Conservation (phyloP, 306 rosid species). For the Erythrophleum fordii region DNA sequence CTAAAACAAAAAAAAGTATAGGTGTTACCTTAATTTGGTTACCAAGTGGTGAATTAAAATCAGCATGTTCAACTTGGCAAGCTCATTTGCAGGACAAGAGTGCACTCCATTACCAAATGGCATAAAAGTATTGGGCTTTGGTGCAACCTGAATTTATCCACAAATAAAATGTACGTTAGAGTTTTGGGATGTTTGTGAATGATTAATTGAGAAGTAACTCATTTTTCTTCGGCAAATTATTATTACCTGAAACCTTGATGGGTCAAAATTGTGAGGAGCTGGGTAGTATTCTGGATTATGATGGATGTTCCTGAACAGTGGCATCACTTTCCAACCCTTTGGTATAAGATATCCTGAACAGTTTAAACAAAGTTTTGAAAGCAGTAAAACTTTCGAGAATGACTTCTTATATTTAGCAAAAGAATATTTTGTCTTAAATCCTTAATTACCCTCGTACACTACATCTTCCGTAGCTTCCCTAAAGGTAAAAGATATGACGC, state of each 20-base stretch:
- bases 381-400: neutral
- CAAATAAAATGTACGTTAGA: neutral
- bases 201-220: neutral
- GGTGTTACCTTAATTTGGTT: slow-evolving; percentile 66
- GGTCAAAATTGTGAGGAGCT: slow-evolving; percentile 77
- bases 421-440: slow-evolving; percentile 18
- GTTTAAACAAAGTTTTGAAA: slow-evolving; percentile 31
- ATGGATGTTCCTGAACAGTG: slow-evolving; percentile 91
- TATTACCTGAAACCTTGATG: slow-evolving; percentile 87
- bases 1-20: neutral
- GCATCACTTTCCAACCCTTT: slow-evolving; percentile 99
- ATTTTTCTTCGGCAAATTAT: neutral
- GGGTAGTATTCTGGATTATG: slow-evolving; percentile 76
- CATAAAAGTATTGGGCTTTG: slow-evolving; percentile 78
- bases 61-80: slow-evolving; percentile 86
- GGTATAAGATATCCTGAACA: slow-evolving; percentile 83
- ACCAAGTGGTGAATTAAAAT: slow-evolving; percentile 73
- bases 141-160: slow-evolving; percentile 55
- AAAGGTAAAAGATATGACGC: slow-evolving; percentile 83
- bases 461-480: slow-evolving; percentile 91
- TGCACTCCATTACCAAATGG: slow-evolving; percentile 95
- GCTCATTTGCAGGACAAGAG: slow-evolving; percentile 92
- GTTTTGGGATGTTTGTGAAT: neutral
- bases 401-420: slow-evolving; percentile 4
- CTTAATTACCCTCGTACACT: slow-evolving; percentile 65